These are phyloP conservation scores for Dichotomocladium elegans DNA, from an alignment of 371 early-diverging fungal species.

Conservation along the genomic window DNA sequence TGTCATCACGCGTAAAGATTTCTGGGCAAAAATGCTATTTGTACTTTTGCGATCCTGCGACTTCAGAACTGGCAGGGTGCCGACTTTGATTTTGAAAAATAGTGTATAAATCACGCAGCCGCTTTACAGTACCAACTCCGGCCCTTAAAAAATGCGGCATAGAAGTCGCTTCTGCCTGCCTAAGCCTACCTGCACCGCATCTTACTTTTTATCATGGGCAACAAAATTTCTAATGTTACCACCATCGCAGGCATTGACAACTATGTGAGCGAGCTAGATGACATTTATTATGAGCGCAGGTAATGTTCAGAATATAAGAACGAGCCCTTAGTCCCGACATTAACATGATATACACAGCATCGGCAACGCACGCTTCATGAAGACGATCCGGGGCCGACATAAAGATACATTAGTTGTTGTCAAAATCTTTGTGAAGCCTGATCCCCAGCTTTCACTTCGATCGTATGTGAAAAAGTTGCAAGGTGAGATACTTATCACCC, in stretches of 20 bases:
- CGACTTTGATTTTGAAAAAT: too few relatives aligned
- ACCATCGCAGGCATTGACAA: constrained; percentile 67
- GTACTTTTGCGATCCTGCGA: too few relatives aligned
- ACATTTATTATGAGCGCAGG: constrained; percentile 74
- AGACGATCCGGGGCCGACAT: constrained; percentile 81
- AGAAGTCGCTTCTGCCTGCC: too few relatives aligned
- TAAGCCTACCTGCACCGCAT: too few relatives aligned
- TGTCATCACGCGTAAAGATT: too few relatives aligned
- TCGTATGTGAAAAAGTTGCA: constrained; percentile 56
- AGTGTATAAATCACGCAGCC: too few relatives aligned
- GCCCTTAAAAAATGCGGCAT: too few relatives aligned
- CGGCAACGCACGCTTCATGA: constrained; percentile 90
- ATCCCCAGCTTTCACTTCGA: constrained; percentile 58
- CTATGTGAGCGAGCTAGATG: constrained; percentile 69
- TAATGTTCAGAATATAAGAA: constrained; percentile 3
- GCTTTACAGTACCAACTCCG: too few relatives aligned
- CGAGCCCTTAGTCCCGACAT: neutral
- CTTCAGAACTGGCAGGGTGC: too few relatives aligned
- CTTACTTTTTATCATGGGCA: too few relatives aligned
- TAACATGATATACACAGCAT: constrained; percentile 47
- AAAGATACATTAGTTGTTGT: constrained; percentile 79
- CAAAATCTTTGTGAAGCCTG: constrained; percentile 90
- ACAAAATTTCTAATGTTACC: constrained; percentile 63
- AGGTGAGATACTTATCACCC: constrained; percentile 32
- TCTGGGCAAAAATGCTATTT: too few relatives aligned